Evolutionary conservation across 345 rosid species (phyloP).

Genomic region (Eucalyptus albens): DNA sequence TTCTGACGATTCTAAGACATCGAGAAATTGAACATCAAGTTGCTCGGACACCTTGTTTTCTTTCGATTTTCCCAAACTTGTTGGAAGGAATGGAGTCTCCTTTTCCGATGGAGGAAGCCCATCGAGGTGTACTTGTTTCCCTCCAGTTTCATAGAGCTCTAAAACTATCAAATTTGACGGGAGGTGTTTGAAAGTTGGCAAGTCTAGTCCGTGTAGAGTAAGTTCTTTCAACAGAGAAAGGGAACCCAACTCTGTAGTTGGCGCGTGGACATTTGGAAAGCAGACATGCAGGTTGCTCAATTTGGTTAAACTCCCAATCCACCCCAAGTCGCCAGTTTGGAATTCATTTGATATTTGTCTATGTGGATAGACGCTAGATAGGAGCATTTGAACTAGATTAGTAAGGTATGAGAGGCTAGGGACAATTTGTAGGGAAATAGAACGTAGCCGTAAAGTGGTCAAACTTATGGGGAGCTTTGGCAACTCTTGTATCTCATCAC

Average conservation of each 20-base stretch:
- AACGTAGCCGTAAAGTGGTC: rapidly evolving
- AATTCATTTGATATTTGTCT: no score
- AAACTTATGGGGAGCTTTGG: background rate
- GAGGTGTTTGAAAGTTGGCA: background rate
- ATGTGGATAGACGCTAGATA: no score
- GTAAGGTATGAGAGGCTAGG: background rate
- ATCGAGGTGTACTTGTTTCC: background rate
- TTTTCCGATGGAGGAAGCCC: background rate
- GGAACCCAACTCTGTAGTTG: background rate
- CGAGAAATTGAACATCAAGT: rapidly evolving
- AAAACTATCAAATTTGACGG: background rate
- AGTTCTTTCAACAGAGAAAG: background rate
- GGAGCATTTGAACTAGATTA: rapidly evolving
- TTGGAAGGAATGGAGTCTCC: no score
- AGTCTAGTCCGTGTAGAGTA: background rate
- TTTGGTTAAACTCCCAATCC: no score
- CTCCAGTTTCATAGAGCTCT: background rate
- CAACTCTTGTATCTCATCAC: background rate
- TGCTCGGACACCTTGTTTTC: background rate
- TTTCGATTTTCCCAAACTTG: background rate
- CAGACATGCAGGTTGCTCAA: no score
- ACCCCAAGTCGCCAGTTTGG: no score
- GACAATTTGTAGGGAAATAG: rapidly evolving
- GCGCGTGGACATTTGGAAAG: no score
- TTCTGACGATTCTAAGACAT: background rate